These are phyloP conservation scores for Tylopilus sp. DNA, from an alignment of 768 basidiomycete species.

Conservation along the genomic window DNA sequence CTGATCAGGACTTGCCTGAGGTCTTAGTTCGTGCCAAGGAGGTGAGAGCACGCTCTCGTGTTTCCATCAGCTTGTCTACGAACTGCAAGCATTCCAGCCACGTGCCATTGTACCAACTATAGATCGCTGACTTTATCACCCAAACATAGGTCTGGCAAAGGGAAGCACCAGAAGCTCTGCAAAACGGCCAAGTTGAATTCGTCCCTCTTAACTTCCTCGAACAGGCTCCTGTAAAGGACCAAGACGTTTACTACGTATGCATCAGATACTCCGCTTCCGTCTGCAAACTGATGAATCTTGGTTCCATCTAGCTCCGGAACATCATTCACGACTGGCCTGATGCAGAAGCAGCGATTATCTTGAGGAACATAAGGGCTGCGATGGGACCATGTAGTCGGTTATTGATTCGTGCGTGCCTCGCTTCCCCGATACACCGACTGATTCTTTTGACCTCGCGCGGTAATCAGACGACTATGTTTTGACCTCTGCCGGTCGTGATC, in stretches of 20 bases:
- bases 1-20: constrained; percentile 29
- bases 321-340: constrained; percentile 38
- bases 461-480: constrained; percentile 24
- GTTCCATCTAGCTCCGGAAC: constrained; percentile 20
- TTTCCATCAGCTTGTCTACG: background rate
- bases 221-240: constrained; percentile 10
- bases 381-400: constrained; percentile 31
- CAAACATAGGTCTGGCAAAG: constrained; percentile 15
- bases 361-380: constrained; percentile 27
- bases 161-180: constrained; percentile 17
- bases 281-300: background rate
- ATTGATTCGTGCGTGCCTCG: constrained; percentile 30
- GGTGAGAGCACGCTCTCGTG: constrained; percentile 2
- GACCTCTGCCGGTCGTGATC: constrained; percentile 8
- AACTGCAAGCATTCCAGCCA: background rate
- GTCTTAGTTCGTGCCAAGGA: constrained; percentile 22
- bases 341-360: constrained; percentile 29
- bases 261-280: background rate
- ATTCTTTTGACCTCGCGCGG: too few relatives aligned
- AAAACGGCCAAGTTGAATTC: constrained; percentile 12
- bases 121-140: background rate
- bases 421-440: too few relatives aligned
- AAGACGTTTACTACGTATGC: constrained; percentile 28
- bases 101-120: background rate
- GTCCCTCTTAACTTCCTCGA: constrained; percentile 22